These are phyloP conservation scores for Stephanodiscus minutulus DNA, from an alignment of 108 stramenopile species.

Conservation along the genomic window DNA sequence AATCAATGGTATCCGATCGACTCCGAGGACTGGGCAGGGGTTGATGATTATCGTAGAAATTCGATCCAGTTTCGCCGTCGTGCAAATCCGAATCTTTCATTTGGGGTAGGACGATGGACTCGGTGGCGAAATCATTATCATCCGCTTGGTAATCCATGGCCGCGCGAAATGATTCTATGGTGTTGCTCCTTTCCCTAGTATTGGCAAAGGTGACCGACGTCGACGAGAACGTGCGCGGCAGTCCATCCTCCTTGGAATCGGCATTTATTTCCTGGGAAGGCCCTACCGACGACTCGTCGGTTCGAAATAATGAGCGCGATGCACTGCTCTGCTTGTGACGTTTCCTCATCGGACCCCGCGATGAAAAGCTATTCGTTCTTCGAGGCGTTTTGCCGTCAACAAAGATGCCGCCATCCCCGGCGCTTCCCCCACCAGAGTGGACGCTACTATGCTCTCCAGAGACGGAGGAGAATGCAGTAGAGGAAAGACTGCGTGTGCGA, in stretches of 20 bases:
- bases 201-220: constrained; percentile 1
- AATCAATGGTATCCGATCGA: constrained; percentile 43
- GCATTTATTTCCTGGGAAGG: constrained; percentile 4
- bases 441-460: not conserved
- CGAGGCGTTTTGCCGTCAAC: constrained; percentile 40
- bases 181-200: constrained; percentile 37
- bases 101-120: constrained; percentile 21
- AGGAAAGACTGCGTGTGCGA: constrained; percentile 46
- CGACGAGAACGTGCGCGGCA: constrained; percentile 6
- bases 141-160: constrained; percentile 34
- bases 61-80: not conserved
- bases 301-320: constrained; percentile 16
- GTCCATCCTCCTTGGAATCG: constrained; percentile 14
- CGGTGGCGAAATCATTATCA: constrained; percentile 19
- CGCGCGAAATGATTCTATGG: constrained; percentile 46
- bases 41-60: constrained; percentile 4
- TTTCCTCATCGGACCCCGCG: constrained; percentile 39
- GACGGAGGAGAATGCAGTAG: constrained; percentile 4
- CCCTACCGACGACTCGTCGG: not conserved
- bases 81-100: constrained; percentile 6
- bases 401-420: constrained; percentile 2
- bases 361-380: constrained; percentile 23
- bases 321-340: constrained; percentile 23
- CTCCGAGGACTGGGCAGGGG: constrained; percentile 8
- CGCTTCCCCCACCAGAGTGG: constrained; percentile 22